Base-by-base conservation (phyloP, 805 yeast species). In the Pichia rugopelliculosa region DNA sequence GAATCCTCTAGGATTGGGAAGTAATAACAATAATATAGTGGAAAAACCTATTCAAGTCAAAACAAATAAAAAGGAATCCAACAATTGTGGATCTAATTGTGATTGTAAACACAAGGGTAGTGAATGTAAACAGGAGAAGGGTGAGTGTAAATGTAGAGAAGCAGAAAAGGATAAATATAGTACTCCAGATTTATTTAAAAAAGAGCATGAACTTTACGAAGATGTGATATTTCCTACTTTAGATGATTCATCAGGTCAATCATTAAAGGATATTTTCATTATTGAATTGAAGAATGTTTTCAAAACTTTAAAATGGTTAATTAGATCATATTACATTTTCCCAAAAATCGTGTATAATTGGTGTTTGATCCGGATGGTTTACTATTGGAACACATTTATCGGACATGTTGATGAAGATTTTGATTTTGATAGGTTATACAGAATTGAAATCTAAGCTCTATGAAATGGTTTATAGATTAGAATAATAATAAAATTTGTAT, bases 371-470 rank as follows among this genome's bases (percentile, higher is more conserved):
- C 70, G 79, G 51, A 41, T 76, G 34, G 75, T 74, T 49, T 68
- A 71, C 36, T 72, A 76, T 62, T 91, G 96, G 96, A 81, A 84
- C 58, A 62, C 61, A 34, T 85, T 87, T 59, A 73, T 87, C 47
- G 96, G 95, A n/a, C 74, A 73, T 39, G 68, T 61, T 26, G 53
- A 61, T 17, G 60, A 61, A 27, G 67, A 64, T 41, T 65, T 65
- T 41, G 67, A 65, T 49, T 46, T 56, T 11, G 49, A 58, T 21
- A 55, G 67, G 45, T 55, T 67, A 42, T 67, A 61, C 46, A 44
- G 53, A 18, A 49, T 53, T 39, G 48, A 49, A 34, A 41, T 46
- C 10, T 44, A 26, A n/a, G 36, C 13, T 44, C 18, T 21, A 40
- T 47, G n/a, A n/a, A 30, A 30, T 30, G 34, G 34, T 30, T 30